Percentiles rank a stretch among this genome's conserved stretches.
Conservation (phyloP, 2,329 filamentous ascomycete species). For the Penicillium sp. region DNA sequence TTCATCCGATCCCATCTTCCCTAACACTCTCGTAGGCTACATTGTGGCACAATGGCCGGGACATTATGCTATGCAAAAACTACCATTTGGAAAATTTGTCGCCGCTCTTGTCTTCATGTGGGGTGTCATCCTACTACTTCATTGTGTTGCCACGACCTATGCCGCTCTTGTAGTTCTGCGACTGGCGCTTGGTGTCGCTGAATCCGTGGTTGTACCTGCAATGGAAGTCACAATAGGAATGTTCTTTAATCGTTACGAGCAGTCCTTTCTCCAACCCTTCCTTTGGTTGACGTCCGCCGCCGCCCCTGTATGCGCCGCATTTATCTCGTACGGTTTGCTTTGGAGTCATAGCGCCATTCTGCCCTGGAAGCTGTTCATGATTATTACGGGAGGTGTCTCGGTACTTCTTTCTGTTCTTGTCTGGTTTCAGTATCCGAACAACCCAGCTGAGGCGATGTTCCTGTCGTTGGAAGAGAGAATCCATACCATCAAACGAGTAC, state of each 20-base stretch:
- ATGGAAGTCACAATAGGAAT: constrained; percentile 44
- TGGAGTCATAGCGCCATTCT: constrained; percentile 26
- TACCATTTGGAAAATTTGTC: constrained; percentile 41
- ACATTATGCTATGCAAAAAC: constrained; percentile 42
- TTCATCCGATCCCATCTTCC: too few species aligned
- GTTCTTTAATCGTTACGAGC: constrained; percentile 48
- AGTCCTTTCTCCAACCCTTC: constrained; percentile 48
- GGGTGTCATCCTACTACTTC: constrained; percentile 39
- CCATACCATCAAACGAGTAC: constrained; percentile 13
- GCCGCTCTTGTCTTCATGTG: constrained; percentile 29
- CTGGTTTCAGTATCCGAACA: constrained; percentile 19
- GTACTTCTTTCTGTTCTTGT: constrained; percentile 26
- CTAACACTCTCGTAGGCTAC: constrained; percentile 30
- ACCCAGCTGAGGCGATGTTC: constrained; percentile 15
- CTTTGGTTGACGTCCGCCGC: constrained; percentile 44
- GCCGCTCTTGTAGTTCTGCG: constrained; percentile 39
- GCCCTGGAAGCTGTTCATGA: constrained; percentile 28
- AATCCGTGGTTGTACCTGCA: constrained; percentile 40
- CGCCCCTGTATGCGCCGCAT: constrained; percentile 37
- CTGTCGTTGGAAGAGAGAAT: constrained; percentile 15
- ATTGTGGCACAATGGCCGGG: constrained; percentile 40
- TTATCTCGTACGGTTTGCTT: constrained; percentile 43
- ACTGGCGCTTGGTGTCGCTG: constrained; percentile 36
- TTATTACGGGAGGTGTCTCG: constrained; percentile 38
- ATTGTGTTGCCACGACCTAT: constrained; percentile 35